A percentile compares a stretch with the other conserved stretches of the same genome.
Evolutionary conservation across 2,329 filamentous ascomycete species (phyloP).

Genomic region (Clonostachys solani): DNA sequence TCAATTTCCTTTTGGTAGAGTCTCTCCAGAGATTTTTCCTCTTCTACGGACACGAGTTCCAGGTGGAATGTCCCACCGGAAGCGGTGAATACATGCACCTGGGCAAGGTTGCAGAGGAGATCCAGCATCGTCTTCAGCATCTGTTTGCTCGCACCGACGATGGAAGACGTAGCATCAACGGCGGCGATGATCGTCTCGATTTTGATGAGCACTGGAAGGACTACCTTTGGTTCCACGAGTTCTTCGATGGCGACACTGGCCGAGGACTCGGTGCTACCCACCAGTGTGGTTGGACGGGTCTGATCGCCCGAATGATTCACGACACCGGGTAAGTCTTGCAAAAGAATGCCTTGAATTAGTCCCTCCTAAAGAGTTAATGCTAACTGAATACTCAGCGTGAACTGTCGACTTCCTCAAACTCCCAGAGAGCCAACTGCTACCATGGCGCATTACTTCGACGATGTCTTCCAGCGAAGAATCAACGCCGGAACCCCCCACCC

Average conservation of each 20-base stretch:
- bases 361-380: neutral
- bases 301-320: constrained; percentile 96
- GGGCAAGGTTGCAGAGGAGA: constrained; percentile 88
- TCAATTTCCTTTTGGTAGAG: constrained; percentile 93
- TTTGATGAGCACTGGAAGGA: constrained; percentile 90
- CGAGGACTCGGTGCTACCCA: constrained; percentile 88
- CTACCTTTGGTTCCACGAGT: constrained; percentile 88
- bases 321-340: constrained; percentile 76
- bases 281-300: constrained; percentile 93
- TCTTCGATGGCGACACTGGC: constrained; percentile 90
- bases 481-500: constrained; percentile 28
- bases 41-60: constrained; percentile 85
- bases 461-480: constrained; percentile 59
- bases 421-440: constrained; percentile 80
- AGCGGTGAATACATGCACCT: constrained; percentile 95
- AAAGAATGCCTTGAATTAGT: neutral
- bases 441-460: constrained; percentile 93
- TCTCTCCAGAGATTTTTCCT: constrained; percentile 94
- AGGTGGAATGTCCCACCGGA: constrained; percentile 90
- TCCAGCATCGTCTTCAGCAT: constrained; percentile 92
- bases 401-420: constrained; percentile 87
- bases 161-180: constrained; percentile 84
- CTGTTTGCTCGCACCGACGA: constrained; percentile 82
- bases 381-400: constrained; percentile 59
- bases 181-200: constrained; percentile 78